phyloP scores from a whole-genome alignment of 2,329 filamentous ascomycete species.

The Apiospora rasikravindrae region DNA sequence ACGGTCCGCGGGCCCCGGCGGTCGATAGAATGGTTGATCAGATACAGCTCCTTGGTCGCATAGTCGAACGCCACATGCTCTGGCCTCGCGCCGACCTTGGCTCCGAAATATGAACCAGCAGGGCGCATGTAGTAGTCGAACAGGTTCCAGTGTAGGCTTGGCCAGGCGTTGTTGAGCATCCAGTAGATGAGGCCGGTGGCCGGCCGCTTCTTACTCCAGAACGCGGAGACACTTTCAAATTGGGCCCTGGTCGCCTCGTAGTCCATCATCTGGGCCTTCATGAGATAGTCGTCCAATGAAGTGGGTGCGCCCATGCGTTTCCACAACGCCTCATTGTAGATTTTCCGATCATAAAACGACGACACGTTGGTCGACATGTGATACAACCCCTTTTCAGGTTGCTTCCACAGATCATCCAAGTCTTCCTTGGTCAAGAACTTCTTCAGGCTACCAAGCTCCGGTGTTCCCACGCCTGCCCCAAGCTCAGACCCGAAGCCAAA shows the following conservation, averaged over 20 bases:
- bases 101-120: slow-evolving; percentile 63
- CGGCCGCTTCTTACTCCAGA: slow-evolving; percentile 55
- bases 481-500: slow-evolving; percentile 70
- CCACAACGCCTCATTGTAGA: slow-evolving; percentile 63
- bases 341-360: slow-evolving; percentile 58
- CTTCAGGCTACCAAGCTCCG: slow-evolving; percentile 58
- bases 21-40: slow-evolving; percentile 60
- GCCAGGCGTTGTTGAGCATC: slow-evolving; percentile 72
- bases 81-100: slow-evolving; percentile 53
- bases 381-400: slow-evolving; percentile 57
- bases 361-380: slow-evolving; percentile 65
- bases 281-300: slow-evolving; percentile 61
- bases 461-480: slow-evolving; percentile 66
- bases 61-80: slow-evolving; percentile 65
- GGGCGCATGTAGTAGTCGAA: slow-evolving; percentile 68
- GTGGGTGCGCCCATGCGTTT: slow-evolving; percentile 56
- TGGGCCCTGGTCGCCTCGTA: slow-evolving; percentile 67
- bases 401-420: slow-evolving; percentile 60
- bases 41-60: slow-evolving; percentile 47
- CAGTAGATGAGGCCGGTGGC: slow-evolving; percentile 69
- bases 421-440: slow-evolving; percentile 58
- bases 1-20: slow-evolving; percentile 47
- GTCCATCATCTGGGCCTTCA: slow-evolving; percentile 66
- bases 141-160: slow-evolving; percentile 67
- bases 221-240: slow-evolving; percentile 60